Evolutionary conservation across 768 basidiomycete genomes (phyloP), one percentile per base, ranked within the genome.

Genomic region (Tricholoma sp.): DNA sequence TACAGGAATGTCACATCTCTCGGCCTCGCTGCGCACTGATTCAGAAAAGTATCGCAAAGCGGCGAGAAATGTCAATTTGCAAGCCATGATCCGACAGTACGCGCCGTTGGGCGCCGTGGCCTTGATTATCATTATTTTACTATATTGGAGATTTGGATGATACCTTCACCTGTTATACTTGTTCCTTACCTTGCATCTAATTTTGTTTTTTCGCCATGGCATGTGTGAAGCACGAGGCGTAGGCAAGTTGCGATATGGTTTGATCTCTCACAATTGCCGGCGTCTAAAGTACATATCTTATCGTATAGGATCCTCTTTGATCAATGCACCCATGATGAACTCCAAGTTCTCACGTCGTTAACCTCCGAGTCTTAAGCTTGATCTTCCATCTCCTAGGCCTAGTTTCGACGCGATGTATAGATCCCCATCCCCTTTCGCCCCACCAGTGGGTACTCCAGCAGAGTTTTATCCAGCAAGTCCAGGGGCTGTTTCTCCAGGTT

Each of bases 41-140:
- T 97, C 94, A 15, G 91, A 97, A 75, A 98, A 92, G 74, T 99
- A 98, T 72, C 86, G 96, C 50, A 95, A 91, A 73, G 93, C 94
- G 28, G 94, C 97, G 24, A 80, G 91, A 62, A 94, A 97, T 65
- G 90, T 99, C 73, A 98, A 98, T 67, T 68, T 95, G 54, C 83
- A 95, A 62, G 93, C 94, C 12, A 88, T 98, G 86, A 69, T 98
- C 61, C 85, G 97, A 58, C 93, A 98, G 67, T 99, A 95, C 72
- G 97, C 95, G 37, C 97, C 97, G 2, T 71, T 98, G 54, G 94
- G 82, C 47, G 94, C 88, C 17, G 80, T 95, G 44, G 82, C 76
- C 17, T 74, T 98, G 60, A 78, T 99, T 62, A 65, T 97, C 53
- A 75, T 98, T 60, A 78, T 92, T 60, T 66, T 92, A 50, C 63